These are phyloP conservation scores for Wickerhamomyces alni DNA, from an alignment of 805 yeast species.

Conservation along the genomic window DNA sequence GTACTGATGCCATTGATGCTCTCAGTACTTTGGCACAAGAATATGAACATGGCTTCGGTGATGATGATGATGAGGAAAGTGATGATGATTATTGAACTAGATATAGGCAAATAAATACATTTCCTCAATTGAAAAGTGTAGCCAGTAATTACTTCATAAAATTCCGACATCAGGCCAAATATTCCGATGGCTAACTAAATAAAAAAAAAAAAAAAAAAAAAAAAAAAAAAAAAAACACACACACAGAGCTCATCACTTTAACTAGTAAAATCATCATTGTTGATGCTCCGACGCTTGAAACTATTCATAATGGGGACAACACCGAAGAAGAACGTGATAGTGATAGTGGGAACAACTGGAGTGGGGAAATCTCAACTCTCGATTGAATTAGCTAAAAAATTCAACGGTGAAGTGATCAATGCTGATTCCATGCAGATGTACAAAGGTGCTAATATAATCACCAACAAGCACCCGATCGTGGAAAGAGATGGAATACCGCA, in stretches of 20 bases:
- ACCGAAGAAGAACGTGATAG: constrained; percentile 44
- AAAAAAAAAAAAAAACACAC: neutral
- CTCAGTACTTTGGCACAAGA: constrained; percentile 37
- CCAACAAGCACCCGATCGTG: constrained; percentile 84
- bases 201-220: neutral
- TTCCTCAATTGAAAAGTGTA: no score
- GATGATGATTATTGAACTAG: constrained; percentile 34
- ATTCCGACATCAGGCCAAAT: no score
- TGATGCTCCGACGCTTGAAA: constrained; percentile 8
- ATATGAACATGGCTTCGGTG: constrained; percentile 48
- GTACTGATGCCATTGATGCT: constrained; percentile 47
- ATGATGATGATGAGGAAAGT: constrained; percentile 29
- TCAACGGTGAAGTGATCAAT: constrained; percentile 86
- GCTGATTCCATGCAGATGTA: constrained; percentile 98
- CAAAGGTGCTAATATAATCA: constrained; percentile 60
- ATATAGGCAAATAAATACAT: no score
- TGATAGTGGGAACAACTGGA: constrained; percentile 90
- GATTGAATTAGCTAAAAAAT: constrained; percentile 67
- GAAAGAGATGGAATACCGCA: constrained; percentile 76
- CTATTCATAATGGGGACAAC: constrained; percentile 13
- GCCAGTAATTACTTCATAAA: no score
- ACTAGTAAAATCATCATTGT: neutral
- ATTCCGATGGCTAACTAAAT: neutral
- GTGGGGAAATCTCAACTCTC: constrained; percentile 90
- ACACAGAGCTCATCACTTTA: neutral